These are phyloP conservation scores for Penicillium sp. DNA, from an alignment of 2,329 filamentous ascomycete genomes.

Conservation along the genomic window DNA sequence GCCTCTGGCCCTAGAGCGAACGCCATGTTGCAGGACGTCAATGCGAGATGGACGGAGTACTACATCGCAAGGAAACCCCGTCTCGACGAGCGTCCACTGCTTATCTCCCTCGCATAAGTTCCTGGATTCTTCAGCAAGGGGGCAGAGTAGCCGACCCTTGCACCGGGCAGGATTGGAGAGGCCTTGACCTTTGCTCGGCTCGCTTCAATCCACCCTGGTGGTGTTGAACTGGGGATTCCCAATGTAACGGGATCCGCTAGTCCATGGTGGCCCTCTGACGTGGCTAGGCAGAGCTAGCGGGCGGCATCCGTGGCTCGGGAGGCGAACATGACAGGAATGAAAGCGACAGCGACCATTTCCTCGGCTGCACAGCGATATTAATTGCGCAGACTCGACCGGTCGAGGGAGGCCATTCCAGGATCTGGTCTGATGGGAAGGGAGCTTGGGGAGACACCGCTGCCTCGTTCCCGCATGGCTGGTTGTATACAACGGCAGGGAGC, in stretches of 20 bases:
- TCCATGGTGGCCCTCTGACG: neutral
- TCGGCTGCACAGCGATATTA: neutral
- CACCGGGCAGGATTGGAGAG: neutral
- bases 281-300: neutral
- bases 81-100: neutral
- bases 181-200: no score
- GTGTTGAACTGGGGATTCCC: neutral
- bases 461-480: neutral
- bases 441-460: neutral
- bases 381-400: no score
- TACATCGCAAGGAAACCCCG: neutral
- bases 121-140: neutral
- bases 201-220: neutral
- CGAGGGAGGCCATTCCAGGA: neutral
- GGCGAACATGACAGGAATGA: neutral
- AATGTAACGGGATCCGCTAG: neutral
- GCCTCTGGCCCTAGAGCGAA: neutral
- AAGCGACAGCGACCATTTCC: neutral
- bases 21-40: neutral
- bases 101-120: neutral
- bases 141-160: neutral
- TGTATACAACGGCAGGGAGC: neutral
- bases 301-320: neutral
- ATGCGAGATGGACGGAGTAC: neutral
- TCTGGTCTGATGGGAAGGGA: neutral